A percentile compares a stretch with the other conserved stretches of the same genome.
phyloP scores from a whole-genome alignment of 352 stramenopile species.

The Elongisporangium prolatum region DNA sequence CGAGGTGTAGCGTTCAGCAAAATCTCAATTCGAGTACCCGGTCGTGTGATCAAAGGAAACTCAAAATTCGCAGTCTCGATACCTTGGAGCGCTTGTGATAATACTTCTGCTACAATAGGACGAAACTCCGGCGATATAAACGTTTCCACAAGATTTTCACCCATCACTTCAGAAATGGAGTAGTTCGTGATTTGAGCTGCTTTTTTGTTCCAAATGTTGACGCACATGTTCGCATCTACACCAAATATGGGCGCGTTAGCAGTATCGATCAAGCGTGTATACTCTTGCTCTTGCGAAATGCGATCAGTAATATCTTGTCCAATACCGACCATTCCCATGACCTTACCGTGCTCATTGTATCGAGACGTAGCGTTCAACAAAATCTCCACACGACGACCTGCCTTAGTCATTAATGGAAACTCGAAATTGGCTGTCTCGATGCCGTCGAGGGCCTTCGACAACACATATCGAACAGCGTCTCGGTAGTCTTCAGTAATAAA shows the following conservation, averaged over 20 bases:
- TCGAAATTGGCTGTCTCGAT: slow-evolving; percentile 60
- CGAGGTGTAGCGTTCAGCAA: slow-evolving; percentile 31
- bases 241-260: slow-evolving; percentile 76
- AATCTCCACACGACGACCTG: slow-evolving; percentile 36
- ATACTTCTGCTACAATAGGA: slow-evolving; percentile 15
- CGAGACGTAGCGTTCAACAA: slow-evolving; percentile 48
- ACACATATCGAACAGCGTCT: slow-evolving; percentile 41
- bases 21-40: slow-evolving; percentile 44
- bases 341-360: slow-evolving; percentile 47
- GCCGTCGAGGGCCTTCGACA: slow-evolving; percentile 50
- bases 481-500: slow-evolving; percentile 69
- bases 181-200: slow-evolving; percentile 74
- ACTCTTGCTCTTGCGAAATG: slow-evolving; percentile 69
- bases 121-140: slow-evolving; percentile 33
- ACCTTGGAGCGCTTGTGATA: slow-evolving; percentile 40
- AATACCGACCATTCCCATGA: slow-evolving; percentile 61
- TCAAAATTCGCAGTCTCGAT: slow-evolving; percentile 79
- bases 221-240: slow-evolving; percentile 43
- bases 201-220: slow-evolving; percentile 80
- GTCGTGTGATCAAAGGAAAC: slow-evolving; percentile 53
- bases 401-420: slow-evolving; percentile 53
- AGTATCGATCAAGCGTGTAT: slow-evolving; percentile 56
- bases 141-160: slow-evolving; percentile 56
- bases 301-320: slow-evolving; percentile 58
- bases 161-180: slow-evolving; percentile 73